Conservation (phyloP, 2,329 filamentous ascomycete species). For the Aureobasidium namibiae region DNA sequence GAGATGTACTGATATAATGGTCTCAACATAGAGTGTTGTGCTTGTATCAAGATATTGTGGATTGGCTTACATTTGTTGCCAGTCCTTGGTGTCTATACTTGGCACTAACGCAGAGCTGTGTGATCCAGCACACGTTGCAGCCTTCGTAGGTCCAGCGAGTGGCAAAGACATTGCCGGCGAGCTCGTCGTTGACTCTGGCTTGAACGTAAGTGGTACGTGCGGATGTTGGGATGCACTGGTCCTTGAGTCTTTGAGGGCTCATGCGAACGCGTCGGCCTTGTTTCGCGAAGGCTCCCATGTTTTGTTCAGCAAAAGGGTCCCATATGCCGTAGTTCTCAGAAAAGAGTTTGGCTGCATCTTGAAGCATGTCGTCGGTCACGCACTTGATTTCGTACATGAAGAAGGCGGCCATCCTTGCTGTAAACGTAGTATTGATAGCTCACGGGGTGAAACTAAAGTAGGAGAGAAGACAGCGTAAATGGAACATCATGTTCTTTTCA, state of each 20-base stretch:
- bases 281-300: no score
- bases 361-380: not conserved
- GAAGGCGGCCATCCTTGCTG: not conserved
- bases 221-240: not conserved
- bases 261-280: constrained; percentile 3
- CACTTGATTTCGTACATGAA: not conserved
- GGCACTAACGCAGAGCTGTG: not conserved
- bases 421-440: no score
- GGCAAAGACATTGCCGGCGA: not conserved
- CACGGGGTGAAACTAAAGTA: no score
- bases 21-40: not conserved
- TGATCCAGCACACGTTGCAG: not conserved
- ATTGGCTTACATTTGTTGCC: not conserved
- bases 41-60: not conserved
- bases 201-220: not conserved
- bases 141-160: not conserved
- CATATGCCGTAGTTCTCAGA: constrained; percentile 1
- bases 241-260: not conserved
- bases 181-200: not conserved
- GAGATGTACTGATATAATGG: not conserved
- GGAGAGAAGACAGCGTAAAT: no score
- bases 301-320: not conserved
- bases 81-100: not conserved
- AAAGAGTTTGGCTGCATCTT: not conserved
- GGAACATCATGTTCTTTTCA: no score